Evolutionary conservation across 2,329 filamentous ascomycete species (phyloP).

Genomic region (Cordyceps pruinosa): DNA sequence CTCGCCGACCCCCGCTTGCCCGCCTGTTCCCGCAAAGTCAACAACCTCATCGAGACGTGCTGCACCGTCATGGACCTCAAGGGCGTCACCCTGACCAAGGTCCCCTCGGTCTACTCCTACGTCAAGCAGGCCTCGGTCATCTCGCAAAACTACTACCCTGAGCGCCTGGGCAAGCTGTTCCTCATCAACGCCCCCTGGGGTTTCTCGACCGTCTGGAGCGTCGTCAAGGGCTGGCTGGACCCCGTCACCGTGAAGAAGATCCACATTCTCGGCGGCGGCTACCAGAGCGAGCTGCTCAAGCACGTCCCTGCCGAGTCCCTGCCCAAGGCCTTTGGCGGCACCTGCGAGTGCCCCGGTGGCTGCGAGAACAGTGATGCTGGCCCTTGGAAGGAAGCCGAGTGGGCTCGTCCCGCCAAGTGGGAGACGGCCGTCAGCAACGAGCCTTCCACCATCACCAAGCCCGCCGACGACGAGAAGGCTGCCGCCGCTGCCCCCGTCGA

Average conservation of each 20-base stretch:
- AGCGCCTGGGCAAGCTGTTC: slow-evolving; percentile 92
- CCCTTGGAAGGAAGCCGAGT: slow-evolving; percentile 75
- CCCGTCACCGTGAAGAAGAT: slow-evolving; percentile 97
- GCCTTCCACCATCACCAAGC: slow-evolving; percentile 31
- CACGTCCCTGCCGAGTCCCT: slow-evolving; percentile 89
- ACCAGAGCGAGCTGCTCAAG: slow-evolving; percentile 74
- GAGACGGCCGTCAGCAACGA: slow-evolving; percentile 40
- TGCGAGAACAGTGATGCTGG: slow-evolving; percentile 84
- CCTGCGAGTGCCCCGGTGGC: slow-evolving; percentile 73
- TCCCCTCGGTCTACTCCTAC: slow-evolving; percentile 80
- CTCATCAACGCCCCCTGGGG: slow-evolving; percentile 98
- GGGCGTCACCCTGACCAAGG: slow-evolving; percentile 78
- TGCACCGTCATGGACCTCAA: slow-evolving; percentile 98
- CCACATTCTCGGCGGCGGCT: slow-evolving; percentile 73
- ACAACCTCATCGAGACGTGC: slow-evolving; percentile 88
- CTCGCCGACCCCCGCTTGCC: slow-evolving; percentile 87
- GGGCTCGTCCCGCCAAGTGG: slow-evolving; percentile 59
- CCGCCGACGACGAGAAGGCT: slow-evolving; percentile 22
- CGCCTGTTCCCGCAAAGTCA: slow-evolving; percentile 87
- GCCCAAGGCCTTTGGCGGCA: slow-evolving; percentile 77
- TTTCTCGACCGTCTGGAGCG: slow-evolving; percentile 76
- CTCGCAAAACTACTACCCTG: slow-evolving; percentile 98
- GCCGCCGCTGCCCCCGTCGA: slow-evolving; percentile 24
- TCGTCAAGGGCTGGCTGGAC: slow-evolving; percentile 92
- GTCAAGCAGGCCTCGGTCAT: slow-evolving; percentile 77